Evolutionary conservation across 192 early-diverging fungal genomes (phyloP).

Genomic region (Anaeromyces robustus): DNA sequence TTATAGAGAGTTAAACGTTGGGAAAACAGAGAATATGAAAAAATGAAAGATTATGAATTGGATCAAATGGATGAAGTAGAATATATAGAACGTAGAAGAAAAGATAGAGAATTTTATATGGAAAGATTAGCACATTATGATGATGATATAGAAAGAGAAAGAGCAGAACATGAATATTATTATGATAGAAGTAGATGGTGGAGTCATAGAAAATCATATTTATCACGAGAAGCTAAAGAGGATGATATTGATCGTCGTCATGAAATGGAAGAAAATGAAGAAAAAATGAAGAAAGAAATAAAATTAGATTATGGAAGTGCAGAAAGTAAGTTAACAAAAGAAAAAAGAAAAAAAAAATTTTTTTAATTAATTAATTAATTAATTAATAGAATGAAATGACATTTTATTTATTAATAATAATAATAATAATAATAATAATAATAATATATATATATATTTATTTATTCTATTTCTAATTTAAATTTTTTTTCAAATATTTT

Average conservation of each 20-base stretch:
- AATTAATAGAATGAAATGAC: no score
- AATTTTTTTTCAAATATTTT: no score
- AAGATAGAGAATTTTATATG: constrained; percentile 20
- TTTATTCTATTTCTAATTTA: no score
- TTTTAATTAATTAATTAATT: constrained; percentile 27
- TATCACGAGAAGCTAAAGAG: constrained; percentile 47
- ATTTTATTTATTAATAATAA: no score
- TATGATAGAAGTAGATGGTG: constrained; percentile 69
- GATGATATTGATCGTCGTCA: constrained; percentile 47
- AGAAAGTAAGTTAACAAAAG: constrained; percentile 25
- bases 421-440: constrained; percentile 21
- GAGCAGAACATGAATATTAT: constrained; percentile 56
- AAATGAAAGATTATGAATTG: constrained; percentile 20
- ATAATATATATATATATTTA: no score
- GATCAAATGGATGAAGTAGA: constrained; percentile 27
- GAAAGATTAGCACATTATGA: constrained; percentile 43
- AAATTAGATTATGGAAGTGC: constrained; percentile 33
- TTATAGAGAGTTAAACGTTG: constrained; percentile 45
- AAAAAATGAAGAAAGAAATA: constrained; percentile 2
- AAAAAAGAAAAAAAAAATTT: no score
- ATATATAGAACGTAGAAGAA: constrained; percentile 13
- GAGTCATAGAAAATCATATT: constrained; percentile 34
- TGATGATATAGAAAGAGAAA: constrained; percentile 49
- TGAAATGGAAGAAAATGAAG: constrained; percentile 3
- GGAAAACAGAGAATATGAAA: constrained; percentile 36